Conservation (phyloP, 495 filamentous ascomycete species). For the Trichoderma virens region DNA sequence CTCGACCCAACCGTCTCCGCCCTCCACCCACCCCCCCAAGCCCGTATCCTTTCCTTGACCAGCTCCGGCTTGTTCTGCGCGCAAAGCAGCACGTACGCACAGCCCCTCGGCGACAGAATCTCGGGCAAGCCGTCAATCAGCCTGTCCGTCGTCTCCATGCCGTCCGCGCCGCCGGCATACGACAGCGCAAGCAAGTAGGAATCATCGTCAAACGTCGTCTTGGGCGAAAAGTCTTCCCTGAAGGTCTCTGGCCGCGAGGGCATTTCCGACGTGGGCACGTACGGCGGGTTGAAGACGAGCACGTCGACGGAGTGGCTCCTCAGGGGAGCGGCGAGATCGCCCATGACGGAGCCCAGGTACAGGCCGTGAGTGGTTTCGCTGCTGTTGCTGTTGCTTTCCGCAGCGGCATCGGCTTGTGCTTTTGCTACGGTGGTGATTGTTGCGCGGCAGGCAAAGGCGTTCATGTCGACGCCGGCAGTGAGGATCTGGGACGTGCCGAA, state of each 20-base stretch:
- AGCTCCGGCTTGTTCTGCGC: conserved; percentile 74
- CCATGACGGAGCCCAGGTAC: conserved; percentile 55
- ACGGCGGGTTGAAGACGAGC: conserved; percentile 92
- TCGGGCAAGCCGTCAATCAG: conserved; percentile 59
- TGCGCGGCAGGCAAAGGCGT: conserved; percentile 67
- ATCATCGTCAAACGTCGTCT: conserved; percentile 53
- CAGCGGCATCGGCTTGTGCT: conserved; percentile 28
- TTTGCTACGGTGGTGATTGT: conserved; percentile 52
- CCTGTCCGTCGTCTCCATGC: conserved; percentile 86
- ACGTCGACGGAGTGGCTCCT: conserved; percentile 59
- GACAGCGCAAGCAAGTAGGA: conserved; percentile 77
- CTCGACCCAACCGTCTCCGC: conserved; percentile 75
- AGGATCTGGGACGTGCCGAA: conserved; percentile 65
- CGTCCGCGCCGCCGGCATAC: conserved; percentile 80
- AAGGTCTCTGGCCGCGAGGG: conserved; percentile 34
- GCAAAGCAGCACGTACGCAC: conserved; percentile 86
- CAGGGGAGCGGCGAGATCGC: conserved; percentile 57
- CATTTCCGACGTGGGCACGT: conserved; percentile 76
- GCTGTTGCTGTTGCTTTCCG: not conserved
- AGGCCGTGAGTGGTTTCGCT: conserved; percentile 26
- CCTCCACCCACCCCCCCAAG: conserved; percentile 52
- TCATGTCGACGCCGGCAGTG: conserved; percentile 72
- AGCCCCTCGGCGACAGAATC: conserved; percentile 58
- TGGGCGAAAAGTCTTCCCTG: conserved; percentile 13
- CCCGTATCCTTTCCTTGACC: conserved; percentile 57